phyloP scores from a whole-genome alignment of 2,329 filamentous ascomycete species.

The Chaetomiaceae sp. region DNA sequence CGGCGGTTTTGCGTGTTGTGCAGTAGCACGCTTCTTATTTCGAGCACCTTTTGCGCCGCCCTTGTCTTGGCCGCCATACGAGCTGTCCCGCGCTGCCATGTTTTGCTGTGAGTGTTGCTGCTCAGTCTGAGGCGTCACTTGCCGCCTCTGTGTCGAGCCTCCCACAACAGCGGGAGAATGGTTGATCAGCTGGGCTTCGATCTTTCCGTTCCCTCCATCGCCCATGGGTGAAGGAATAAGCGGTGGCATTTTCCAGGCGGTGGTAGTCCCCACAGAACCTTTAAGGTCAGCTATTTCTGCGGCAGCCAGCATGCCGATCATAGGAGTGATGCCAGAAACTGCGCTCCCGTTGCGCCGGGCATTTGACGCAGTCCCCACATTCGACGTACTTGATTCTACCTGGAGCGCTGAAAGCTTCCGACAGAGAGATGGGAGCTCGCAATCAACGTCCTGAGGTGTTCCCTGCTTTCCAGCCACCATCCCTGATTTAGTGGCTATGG shows the following conservation, averaged over 20 bases:
- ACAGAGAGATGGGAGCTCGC: background rate
- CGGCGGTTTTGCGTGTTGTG: too few relatives aligned
- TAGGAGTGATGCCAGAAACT: background rate
- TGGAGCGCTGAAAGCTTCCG: background rate
- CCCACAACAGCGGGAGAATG: background rate
- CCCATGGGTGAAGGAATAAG: background rate
- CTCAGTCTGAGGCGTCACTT: background rate
- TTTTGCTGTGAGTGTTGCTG: background rate
- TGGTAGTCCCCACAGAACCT: background rate
- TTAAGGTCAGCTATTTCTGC: background rate
- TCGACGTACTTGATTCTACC: background rate
- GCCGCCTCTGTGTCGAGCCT: background rate
- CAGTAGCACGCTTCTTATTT: too few relatives aligned
- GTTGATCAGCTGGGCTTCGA: background rate
- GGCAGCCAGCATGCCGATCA: slow-evolving; percentile 5
- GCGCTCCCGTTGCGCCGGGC: background rate
- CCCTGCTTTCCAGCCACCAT: background rate
- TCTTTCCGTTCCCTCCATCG: background rate
- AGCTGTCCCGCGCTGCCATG: background rate
- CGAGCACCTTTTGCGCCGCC: background rate
- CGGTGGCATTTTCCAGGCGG: slow-evolving; percentile 8
- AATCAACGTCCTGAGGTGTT: background rate
- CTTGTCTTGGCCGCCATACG: too few relatives aligned
- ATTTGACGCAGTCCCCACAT: background rate
- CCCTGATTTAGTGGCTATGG: background rate